These are phyloP conservation scores for Flammula alnicola DNA, from an alignment of 1,284 basidiomycete species.

Conservation along the genomic window DNA sequence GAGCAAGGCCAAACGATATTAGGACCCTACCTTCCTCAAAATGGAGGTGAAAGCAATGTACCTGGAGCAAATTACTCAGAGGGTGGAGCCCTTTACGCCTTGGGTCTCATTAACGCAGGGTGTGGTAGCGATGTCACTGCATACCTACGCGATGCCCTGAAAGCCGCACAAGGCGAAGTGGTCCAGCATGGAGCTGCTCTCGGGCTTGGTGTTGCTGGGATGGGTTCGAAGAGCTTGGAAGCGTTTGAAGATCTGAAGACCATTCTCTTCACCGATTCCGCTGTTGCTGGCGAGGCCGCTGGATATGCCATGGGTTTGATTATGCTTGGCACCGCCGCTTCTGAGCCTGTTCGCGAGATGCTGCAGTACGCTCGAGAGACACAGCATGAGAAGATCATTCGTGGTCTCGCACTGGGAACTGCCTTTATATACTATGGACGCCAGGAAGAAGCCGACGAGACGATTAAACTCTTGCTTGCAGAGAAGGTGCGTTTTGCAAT, in stretches of 20 bases:
- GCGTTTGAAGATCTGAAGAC: conserved; percentile 91
- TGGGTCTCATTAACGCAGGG: conserved; percentile 94
- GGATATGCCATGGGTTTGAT: conserved; percentile 96
- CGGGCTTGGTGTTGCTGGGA: conserved; percentile 90
- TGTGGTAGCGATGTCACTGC: conserved; percentile 77
- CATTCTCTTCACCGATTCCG: conserved; percentile 89
- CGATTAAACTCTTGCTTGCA: conserved; percentile 74
- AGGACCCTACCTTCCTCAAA: conserved; percentile 89
- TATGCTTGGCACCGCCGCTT: conserved; percentile 90
- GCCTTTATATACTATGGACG: conserved; percentile 91
- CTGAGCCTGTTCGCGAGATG: conserved; percentile 88
- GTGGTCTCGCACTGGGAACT: conserved; percentile 89
- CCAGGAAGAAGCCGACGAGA: conserved; percentile 86
- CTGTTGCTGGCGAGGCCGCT: conserved; percentile 91
- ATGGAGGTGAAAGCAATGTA: conserved; percentile 72
- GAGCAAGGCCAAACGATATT: conserved; percentile 91
- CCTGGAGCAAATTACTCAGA: conserved; percentile 86
- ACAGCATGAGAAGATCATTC: conserved; percentile 97
- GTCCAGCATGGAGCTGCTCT: conserved; percentile 96
- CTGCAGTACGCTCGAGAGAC: conserved; percentile 93
- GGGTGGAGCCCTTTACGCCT: conserved; percentile 90
- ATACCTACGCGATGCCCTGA: conserved; percentile 81
- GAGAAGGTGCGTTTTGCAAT: conserved; percentile 72
- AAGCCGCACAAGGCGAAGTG: conserved; percentile 75
- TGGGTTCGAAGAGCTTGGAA: conserved; percentile 88